Base-by-base conservation (phyloP, 2,329 filamentous ascomycete genomes). In the Fusarium odoratissimum region DNA sequence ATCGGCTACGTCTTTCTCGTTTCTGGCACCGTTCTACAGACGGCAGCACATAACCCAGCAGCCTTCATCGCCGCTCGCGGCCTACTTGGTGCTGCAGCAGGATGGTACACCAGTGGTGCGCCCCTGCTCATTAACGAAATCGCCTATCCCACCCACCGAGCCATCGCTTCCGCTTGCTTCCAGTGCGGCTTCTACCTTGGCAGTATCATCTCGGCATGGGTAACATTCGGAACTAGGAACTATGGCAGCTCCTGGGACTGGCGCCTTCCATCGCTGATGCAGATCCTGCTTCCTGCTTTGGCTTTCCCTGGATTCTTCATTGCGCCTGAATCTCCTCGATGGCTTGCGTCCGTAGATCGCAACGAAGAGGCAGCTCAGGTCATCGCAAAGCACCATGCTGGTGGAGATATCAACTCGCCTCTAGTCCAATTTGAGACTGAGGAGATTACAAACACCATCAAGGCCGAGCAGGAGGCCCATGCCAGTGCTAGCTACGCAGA, bases 71-170 rank as follows among this genome's bases (percentile, higher is more conserved):
- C 37, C 25, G 42, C 60, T 21, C 41, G 51, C 2, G 25, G 23
- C 4, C 31, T 62, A 0, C 44, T 62, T 9, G 60, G 60, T 21
- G 11, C 31, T 6, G 42, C 60, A 5, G 33, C 60, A 6, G 60
- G 60, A 5, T 62, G 21, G 10, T 31, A 40, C n/a, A 35, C 35
- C 13, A 55, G 28, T 8, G 11, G 41, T 8, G 60, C 60, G 6
- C 60, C 60, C 1, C 28, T 62, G 8, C 35, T 62, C 2, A 41
- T 62, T 12, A 62, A 62, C 6, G 60, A 62, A 28, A 62, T 62
- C 6, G 51, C 60, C 8, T 62, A 28, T n/a, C 60, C 60, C 4
- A 46, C 51, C 7, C 51, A 62, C 14, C 13, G 51, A 30, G 37
- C 60, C 4, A 57, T 62, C 11, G 42, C 60, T 8, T 28, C 4